Evolutionary conservation across 2,329 filamentous ascomycete species (phyloP), one percentile per base, ranked within the genome.

Genomic region (Aspergillus niger): DNA sequence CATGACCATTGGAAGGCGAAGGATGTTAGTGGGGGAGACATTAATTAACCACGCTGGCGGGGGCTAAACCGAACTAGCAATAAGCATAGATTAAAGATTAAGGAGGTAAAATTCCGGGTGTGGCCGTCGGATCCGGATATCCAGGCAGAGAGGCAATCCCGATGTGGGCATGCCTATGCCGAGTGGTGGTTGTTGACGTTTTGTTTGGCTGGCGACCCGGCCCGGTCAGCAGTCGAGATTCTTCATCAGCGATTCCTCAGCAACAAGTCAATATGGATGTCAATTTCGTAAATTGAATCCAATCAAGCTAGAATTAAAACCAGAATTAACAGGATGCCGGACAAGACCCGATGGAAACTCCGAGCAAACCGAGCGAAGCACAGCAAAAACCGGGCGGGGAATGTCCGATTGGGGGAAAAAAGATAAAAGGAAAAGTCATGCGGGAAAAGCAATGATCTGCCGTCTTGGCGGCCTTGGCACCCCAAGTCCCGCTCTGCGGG

Each of bases 401-500:
- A 24, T 22, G 44, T 24, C 22, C 10, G 24, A 24, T 48, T 36
- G 32, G 32, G 32, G 32, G 44, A 24, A 48, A 15, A n/a, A 24
- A 22, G 6, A 22, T 13, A 13, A 47, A 22, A n/a, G 43, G 20
- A 5, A 22, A 48, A 17, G 22, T 26, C 8, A 30, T 50, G 28
- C 47, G n/a, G 26, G 47, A 50, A 50, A 50, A 50, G 47, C n/a
- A 50, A 50, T 30, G 26, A 50, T 50, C 47, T 50, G 47, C 47
- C 47, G 47, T 50, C 47, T 50, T 50, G 47, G 47, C 47, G 5
- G 24, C 4, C 47, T 50, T 50, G 24, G 28, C 47, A 11, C n/a
- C 15, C 24, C 15, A 8, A 3, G n/a, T 2, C 47, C 28, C 47
- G 15, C 24, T 28, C 47, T 3, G 8, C 47, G 26, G n/a, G 15